A percentile compares a stretch with the other conserved stretches of the same genome.
These are phyloP conservation scores for Boletus vinaceobasis DNA, from an alignment of 768 basidiomycete genomes.

Conservation along the genomic window DNA sequence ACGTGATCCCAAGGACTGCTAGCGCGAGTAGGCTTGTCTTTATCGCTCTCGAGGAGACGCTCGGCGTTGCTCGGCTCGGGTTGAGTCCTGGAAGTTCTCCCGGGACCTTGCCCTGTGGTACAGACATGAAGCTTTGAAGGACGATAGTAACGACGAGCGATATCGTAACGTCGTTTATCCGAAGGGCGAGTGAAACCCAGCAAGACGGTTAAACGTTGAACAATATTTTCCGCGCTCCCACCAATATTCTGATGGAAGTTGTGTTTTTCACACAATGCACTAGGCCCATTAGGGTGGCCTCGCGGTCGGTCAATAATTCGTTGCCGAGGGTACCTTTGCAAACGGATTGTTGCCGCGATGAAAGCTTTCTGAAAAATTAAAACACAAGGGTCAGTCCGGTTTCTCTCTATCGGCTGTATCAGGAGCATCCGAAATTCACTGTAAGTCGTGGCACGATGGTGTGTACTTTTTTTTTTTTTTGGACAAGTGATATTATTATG, in stretches of 20 bases:
- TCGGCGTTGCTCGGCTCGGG: neutral
- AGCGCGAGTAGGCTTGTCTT: constrained; percentile 15
- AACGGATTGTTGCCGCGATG: no score
- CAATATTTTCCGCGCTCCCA: neutral
- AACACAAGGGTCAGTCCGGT: no score
- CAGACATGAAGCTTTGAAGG: constrained; percentile 11
- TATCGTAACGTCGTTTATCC: neutral
- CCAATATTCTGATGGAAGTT: neutral
- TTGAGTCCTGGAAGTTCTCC: constrained; percentile 12
- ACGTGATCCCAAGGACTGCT: constrained; percentile 15
- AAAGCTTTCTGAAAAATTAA: no score
- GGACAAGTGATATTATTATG: no score
- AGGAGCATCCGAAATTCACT: neutral
- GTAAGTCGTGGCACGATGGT: neutral
- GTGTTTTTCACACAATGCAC: neutral
- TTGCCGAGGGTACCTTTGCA: no score
- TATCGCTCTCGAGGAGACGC: constrained; percentile 6
- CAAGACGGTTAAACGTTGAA: neutral
- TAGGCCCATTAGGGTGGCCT: no score
- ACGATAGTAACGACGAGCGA: neutral
- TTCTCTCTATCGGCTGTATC: neutral
- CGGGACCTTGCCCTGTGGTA: constrained; percentile 3
- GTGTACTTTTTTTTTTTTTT: no score
- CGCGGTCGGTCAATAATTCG: no score
- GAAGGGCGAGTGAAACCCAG: neutral